Percentiles rank a stretch among this genome's conserved stretches.
Evolutionary conservation across 1,139 yeast genomes (phyloP).

Genomic region (Geotrichum aggregatum): DNA sequence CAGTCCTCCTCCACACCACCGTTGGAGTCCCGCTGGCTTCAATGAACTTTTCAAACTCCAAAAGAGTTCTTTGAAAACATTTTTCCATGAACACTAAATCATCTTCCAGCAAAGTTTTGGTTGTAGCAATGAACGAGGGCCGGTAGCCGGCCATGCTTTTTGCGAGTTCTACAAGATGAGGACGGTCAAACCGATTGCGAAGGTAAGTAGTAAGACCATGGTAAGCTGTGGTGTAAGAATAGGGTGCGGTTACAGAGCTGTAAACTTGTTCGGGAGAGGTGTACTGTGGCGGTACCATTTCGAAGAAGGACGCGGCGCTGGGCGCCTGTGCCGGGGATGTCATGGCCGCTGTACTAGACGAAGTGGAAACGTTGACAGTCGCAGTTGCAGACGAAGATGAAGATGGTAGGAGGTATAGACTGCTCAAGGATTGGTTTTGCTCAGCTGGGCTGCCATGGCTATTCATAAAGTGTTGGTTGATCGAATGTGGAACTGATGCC

Average conservation of each 20-base stretch:
- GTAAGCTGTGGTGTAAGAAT: constrained; percentile 84
- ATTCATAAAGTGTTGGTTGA: background rate
- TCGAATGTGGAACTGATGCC: background rate
- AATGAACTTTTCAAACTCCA: constrained; percentile 81
- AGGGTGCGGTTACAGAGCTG: constrained; percentile 48
- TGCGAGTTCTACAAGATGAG: constrained; percentile 75
- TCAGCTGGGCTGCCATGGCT: background rate
- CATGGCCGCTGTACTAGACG: background rate
- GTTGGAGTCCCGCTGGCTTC: constrained; percentile 88
- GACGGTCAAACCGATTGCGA: constrained; percentile 62
- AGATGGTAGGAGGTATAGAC: background rate
- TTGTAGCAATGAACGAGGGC: constrained; percentile 89
- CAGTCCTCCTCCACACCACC: constrained; percentile 89
- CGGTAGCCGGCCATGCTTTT: constrained; percentile 84
- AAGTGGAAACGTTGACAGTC: background rate
- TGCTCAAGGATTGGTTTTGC: constrained; percentile 1
- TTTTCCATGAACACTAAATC: constrained; percentile 93
- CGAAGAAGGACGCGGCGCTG: background rate
- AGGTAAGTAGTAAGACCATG: constrained; percentile 76
- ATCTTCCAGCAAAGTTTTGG: constrained; percentile 79
- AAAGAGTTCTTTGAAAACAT: constrained; percentile 82
- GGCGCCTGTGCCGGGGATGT: too few species aligned
- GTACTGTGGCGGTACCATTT: constrained; percentile 2
- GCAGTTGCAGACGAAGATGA: background rate
- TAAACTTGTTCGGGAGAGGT: constrained; percentile 33